A percentile compares a stretch with the other conserved stretches of the same genome.
Conservation (phyloP, 2,329 filamentous ascomycete species). For the Cladosporium austrohemisphaericum region DNA sequence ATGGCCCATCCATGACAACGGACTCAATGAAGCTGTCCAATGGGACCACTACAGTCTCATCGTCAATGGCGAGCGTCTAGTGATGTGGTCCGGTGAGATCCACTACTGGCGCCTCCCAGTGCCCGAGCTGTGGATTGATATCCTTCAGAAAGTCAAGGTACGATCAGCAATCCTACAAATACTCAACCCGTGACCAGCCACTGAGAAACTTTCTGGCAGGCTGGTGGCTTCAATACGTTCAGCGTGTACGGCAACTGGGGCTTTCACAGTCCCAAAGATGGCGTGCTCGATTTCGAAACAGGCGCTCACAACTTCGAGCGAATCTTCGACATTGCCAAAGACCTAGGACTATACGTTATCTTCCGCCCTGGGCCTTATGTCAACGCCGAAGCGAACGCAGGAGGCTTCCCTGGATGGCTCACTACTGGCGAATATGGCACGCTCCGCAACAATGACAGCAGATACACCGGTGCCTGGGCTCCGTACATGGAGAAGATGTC, state of each 20-base stretch:
- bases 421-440: conserved; percentile 61
- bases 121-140: conserved; percentile 61
- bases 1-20: conserved; percentile 50
- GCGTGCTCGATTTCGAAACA: conserved; percentile 47
- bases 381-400: conserved; percentile 72
- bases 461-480: conserved; percentile 63
- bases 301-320: conserved; percentile 61
- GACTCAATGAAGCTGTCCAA: conserved; percentile 46
- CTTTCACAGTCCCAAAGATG: conserved; percentile 39
- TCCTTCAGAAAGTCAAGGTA: conserved; percentile 77
- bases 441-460: conserved; percentile 59
- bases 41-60: conserved; percentile 56
- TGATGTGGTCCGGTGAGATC: conserved; percentile 70
- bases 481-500: conserved; percentile 62
- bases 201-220: conserved; percentile 16
- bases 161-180: not conserved
- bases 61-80: conserved; percentile 64
- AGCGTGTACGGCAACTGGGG: conserved; percentile 74
- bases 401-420: conserved; percentile 78
- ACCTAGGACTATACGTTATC: conserved; percentile 73
- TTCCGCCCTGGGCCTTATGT: conserved; percentile 48
- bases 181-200: no score
- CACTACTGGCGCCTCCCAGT: conserved; percentile 66
- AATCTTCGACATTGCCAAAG: conserved; percentile 70
- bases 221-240: conserved; percentile 73